Base-by-base conservation (phyloP, 768 basidiomycete genomes). In the Albatrellus ellisii region DNA sequence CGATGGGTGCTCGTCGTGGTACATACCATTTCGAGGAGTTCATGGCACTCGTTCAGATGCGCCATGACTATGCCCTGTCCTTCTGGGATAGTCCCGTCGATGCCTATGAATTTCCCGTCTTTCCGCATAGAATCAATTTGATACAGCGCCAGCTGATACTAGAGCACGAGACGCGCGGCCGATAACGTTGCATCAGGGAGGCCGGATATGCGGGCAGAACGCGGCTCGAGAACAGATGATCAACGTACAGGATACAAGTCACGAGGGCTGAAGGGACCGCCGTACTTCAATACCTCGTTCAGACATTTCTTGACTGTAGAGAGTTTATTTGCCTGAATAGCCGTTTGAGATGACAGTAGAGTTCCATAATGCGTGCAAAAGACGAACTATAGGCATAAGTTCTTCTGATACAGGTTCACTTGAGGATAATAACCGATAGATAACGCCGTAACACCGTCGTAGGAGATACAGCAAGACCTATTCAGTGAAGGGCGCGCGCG, bases 361-460 rank as follows among this genome's bases (percentile, higher is more conserved):
- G n/a, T 32, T 4, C 31, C 5, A 12, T 27, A 42, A 14, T 39
- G 18, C 8, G 43, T 34, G 33, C 3, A 33, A 45, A 47, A 55
- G 29, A 56, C 75, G 42, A 59, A 92, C 92, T 28, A 95, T 74
- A 4, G 92, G 92, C 86, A 97, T 98, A 12, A 99, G 65, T 59
- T 98, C 95, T 60, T 99, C 95, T 0, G 90, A 94, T 2, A 99
- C 91, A 0, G 95, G 95, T 62, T 97, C 94, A 48, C 86, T 89
- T 15, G 90, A 90, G 20, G 90, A 91, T 47, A 99, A 73, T 37
- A 99, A 61, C 22, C 83, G 74, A 60, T 97, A 98, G 52, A 95
- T 92, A 39, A 97, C 72, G 47, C 94, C 94, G 59, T 98, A 92
- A 66, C 95, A 99, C 56, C 94, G 75, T 52, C 94, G 68, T 41